Conservation (phyloP, 768 basidiomycete species). For the Trametes cubensis region DNA sequence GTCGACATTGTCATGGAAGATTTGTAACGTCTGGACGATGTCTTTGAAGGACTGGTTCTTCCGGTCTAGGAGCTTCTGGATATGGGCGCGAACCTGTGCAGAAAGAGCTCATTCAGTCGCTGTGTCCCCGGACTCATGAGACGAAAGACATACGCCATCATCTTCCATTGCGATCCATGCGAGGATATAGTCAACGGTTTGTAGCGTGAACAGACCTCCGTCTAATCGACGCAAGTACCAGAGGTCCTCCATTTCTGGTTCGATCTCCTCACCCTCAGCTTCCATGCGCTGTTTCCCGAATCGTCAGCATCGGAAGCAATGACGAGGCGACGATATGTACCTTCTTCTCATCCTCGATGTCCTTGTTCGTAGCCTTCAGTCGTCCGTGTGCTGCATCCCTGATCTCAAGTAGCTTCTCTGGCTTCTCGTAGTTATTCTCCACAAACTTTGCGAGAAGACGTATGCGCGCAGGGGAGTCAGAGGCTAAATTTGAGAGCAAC, state of each 20-base stretch:
- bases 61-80: constrained; percentile 72
- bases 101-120: not conserved
- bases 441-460: constrained; percentile 93
- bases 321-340: constrained; percentile 37
- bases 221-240: constrained; percentile 90
- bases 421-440: constrained; percentile 89
- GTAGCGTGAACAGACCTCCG: constrained; percentile 84
- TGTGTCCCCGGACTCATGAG: constrained; percentile 2
- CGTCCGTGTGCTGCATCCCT: constrained; percentile 69
- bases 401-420: constrained; percentile 89
- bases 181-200: constrained; percentile 91
- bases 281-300: constrained; percentile 59
- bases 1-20: constrained; percentile 75
- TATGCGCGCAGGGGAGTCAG: constrained; percentile 78
- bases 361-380: constrained; percentile 61
- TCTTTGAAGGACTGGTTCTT: constrained; percentile 71
- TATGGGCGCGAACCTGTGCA: constrained; percentile 74
- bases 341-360: constrained; percentile 71
- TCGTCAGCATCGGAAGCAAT: no score
- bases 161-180: constrained; percentile 98
- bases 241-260: constrained; percentile 65
- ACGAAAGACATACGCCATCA: constrained; percentile 73
- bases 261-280: constrained; percentile 58
- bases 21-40: constrained; percentile 68
- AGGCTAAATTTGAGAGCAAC: constrained; percentile 82